phyloP scores from a whole-genome alignment of 805 yeast genomes.

The Saturnispora ahearnii region DNA sequence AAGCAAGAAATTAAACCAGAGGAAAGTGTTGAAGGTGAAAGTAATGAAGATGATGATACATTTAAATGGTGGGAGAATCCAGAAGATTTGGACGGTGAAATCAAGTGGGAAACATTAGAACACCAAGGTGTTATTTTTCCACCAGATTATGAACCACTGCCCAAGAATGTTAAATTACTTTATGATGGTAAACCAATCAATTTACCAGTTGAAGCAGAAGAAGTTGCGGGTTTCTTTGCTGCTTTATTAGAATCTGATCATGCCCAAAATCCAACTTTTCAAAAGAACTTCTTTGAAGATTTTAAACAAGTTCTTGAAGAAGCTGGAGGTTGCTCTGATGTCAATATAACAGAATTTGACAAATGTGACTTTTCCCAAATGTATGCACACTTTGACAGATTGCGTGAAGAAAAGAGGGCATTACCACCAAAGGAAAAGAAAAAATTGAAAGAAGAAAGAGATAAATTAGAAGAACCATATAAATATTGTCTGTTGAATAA shows the following conservation, averaged over 20 bases:
- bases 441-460: conserved; percentile 59
- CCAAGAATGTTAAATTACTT: conserved; percentile 60
- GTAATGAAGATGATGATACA: conserved; percentile 39
- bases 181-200: conserved; percentile 72
- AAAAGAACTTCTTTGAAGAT: conserved; percentile 77
- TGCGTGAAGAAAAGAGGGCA: conserved; percentile 63
- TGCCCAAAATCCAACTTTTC: conserved; percentile 78
- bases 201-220: conserved; percentile 79
- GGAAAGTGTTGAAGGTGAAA: conserved; percentile 6
- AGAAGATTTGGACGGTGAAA: conserved; percentile 61
- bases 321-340: conserved; percentile 48
- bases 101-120: conserved; percentile 78
- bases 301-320: conserved; percentile 62
- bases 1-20: conserved; percentile 8
- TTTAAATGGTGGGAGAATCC: conserved; percentile 80
- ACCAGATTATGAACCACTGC: conserved; percentile 83
- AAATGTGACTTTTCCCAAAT: conserved; percentile 76
- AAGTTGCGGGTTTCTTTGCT: conserved; percentile 91
- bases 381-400: conserved; percentile 57
- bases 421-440: conserved; percentile 71
- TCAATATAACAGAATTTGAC: conserved; percentile 46
- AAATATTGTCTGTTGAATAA: conserved; percentile 79
- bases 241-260: conserved; percentile 86
- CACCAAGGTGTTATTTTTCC: conserved; percentile 93
- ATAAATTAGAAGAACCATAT: conserved; percentile 67